Conservation (phyloP, 352 stramenopile genomes). For the Globisporangium canariense region DNA sequence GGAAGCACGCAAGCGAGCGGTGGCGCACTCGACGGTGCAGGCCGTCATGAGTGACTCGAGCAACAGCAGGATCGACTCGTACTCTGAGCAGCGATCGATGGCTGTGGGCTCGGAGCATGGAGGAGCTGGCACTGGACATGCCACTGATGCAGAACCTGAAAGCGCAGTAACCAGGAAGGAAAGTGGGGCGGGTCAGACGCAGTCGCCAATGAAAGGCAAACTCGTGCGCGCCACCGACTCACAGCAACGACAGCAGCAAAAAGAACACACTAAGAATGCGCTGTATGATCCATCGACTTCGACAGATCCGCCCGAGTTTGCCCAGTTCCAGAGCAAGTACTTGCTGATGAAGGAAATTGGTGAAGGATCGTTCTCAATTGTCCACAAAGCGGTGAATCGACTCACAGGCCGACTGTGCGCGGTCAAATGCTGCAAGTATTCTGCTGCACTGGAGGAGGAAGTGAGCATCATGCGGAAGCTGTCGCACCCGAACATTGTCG, state of each 20-base stretch:
- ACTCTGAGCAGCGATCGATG: conserved; percentile 8
- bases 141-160: background rate
- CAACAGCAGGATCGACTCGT: background rate
- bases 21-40: conserved; percentile 20
- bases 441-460: conserved; percentile 60
- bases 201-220: background rate
- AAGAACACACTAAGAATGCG: background rate
- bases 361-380: conserved; percentile 82
- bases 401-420: conserved; percentile 59
- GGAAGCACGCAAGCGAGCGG: conserved; percentile 36
- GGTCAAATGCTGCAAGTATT: conserved; percentile 77
- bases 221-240: background rate
- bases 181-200: background rate
- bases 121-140: background rate
- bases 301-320: conserved; percentile 41
- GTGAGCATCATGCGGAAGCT: conserved; percentile 59
- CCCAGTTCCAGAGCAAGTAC: conserved; percentile 59
- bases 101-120: background rate
- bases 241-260: conserved; percentile 1
- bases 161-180: background rate
- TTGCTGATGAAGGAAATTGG: conserved; percentile 79
- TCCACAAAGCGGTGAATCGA: conserved; percentile 71
- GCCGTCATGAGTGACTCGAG: conserved; percentile 5
- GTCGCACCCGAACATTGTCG: conserved; percentile 65
- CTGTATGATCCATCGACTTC: conserved; percentile 2